These are phyloP conservation scores for Quercus engelmannii DNA, from an alignment of 306 rosid genomes.

Conservation along the genomic window DNA sequence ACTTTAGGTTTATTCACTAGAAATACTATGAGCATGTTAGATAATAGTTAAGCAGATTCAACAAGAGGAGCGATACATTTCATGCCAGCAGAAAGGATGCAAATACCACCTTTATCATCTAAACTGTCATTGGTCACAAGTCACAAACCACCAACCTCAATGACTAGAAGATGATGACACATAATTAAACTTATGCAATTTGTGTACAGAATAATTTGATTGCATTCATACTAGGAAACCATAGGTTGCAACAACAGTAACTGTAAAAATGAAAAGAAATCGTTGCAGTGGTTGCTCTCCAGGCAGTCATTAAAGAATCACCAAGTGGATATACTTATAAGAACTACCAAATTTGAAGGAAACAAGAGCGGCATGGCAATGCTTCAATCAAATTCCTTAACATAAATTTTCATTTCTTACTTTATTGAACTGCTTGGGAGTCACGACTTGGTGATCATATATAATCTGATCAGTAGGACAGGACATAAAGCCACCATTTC, in stretches of 20 bases:
- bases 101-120: neutral
- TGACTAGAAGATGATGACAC: neutral
- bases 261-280: neutral
- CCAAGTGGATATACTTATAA: neutral
- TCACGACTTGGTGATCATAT: slow-evolving; percentile 12
- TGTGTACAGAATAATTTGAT: neutral
- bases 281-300: neutral
- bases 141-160: neutral
- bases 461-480: slow-evolving; percentile 8
- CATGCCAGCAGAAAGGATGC: slow-evolving; percentile 3
- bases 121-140: neutral
- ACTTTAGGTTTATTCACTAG: neutral
- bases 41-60: neutral
- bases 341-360: neutral
- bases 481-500: slow-evolving; percentile 4
- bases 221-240: neutral
- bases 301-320: neutral
- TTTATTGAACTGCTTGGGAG: slow-evolving; percentile 28
- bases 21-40: neutral
- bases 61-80: slow-evolving; percentile 1
- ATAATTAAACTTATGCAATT: neutral
- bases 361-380: neutral
- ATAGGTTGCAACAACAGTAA: neutral
- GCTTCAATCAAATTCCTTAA: neutral
- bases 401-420: slow-evolving; percentile 23